phyloP scores from a whole-genome alignment of 805 yeast genomes.

The Ogataea glucozyma region DNA sequence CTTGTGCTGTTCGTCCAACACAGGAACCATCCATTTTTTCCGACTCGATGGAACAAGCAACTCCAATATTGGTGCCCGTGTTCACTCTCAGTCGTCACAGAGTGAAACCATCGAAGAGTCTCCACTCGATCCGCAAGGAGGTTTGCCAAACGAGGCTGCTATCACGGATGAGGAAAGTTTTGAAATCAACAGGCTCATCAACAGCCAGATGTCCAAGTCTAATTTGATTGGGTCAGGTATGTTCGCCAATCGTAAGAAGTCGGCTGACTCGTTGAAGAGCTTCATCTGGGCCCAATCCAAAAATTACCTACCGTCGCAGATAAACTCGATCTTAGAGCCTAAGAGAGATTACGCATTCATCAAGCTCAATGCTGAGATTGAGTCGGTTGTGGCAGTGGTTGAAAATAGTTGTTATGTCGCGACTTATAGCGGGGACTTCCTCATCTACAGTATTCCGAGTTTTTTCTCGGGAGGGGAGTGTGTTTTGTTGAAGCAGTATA shows the following conservation, averaged over 20 bases:
- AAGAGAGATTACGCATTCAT: slow-evolving; percentile 89
- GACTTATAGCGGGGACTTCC: slow-evolving; percentile 78
- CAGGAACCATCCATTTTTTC: slow-evolving; percentile 92
- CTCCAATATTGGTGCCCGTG: no score
- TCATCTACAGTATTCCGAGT: slow-evolving; percentile 76
- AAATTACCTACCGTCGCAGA: slow-evolving; percentile 67
- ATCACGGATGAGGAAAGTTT: slow-evolving; percentile 30
- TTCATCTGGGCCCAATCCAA: slow-evolving; percentile 32
- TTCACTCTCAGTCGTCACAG: neutral
- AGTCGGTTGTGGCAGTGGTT: slow-evolving; percentile 33
- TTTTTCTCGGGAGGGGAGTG: slow-evolving; percentile 64
- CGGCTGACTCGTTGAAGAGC: slow-evolving; percentile 29
- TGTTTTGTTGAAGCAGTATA: slow-evolving; percentile 47
- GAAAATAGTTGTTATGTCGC: slow-evolving; percentile 62
- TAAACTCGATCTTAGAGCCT: slow-evolving; percentile 84
- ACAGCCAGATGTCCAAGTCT: slow-evolving; percentile 15
- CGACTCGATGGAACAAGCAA: no score
- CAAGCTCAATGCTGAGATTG: slow-evolving; percentile 47
- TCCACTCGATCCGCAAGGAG: slow-evolving; percentile 7
- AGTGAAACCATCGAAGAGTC: slow-evolving; percentile 6
- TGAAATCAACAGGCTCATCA: slow-evolving; percentile 35
- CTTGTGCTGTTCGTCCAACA: slow-evolving; percentile 81
- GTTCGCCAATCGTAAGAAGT: slow-evolving; percentile 18
- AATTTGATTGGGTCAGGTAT: slow-evolving; percentile 9
- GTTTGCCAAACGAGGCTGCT: slow-evolving; percentile 25